These are phyloP conservation scores for Heliocybe sulcata DNA, from an alignment of 1,284 basidiomycete species.

Conservation along the genomic window DNA sequence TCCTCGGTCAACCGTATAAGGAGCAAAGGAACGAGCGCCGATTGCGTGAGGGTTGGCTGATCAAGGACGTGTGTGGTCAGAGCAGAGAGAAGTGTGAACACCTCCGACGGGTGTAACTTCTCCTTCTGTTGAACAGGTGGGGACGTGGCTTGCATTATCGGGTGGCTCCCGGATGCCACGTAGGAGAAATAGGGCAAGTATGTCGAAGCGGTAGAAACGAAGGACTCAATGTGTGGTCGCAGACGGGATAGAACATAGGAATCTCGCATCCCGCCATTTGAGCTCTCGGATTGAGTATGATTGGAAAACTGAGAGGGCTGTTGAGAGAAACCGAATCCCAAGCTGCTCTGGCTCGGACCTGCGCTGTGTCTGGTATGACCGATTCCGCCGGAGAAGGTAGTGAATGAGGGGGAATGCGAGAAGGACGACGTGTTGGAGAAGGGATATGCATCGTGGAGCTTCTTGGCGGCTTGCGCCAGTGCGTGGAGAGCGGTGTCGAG, in stretches of 20 bases:
- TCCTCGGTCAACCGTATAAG: constrained; percentile 58
- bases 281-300: constrained; percentile 5
- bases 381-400: constrained; percentile 18
- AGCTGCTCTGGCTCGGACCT: constrained; percentile 29
- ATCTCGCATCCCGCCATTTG: constrained; percentile 58
- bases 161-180: constrained; percentile 23
- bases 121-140: constrained; percentile 40
- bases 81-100: constrained; percentile 60
- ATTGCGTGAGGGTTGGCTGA: constrained; percentile 59
- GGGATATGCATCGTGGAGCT: constrained; percentile 71
- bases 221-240: constrained; percentile 67
- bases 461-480: constrained; percentile 59
- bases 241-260: constrained; percentile 69
- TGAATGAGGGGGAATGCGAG: constrained; percentile 22
- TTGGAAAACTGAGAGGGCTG: constrained; percentile 11
- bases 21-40: constrained; percentile 46
- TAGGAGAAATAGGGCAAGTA: constrained; percentile 80
- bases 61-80: constrained; percentile 60
- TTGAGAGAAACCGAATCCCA: constrained; percentile 34
- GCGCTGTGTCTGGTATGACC: constrained; percentile 12
- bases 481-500: constrained; percentile 64
- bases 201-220: constrained; percentile 64
- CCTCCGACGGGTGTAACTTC: constrained; percentile 63
- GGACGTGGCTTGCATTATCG: constrained; percentile 19
- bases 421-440: constrained; percentile 51